Base-by-base conservation (phyloP, 176 grass and related monocot genomes). In the Rhynchospora tenuis region DNA sequence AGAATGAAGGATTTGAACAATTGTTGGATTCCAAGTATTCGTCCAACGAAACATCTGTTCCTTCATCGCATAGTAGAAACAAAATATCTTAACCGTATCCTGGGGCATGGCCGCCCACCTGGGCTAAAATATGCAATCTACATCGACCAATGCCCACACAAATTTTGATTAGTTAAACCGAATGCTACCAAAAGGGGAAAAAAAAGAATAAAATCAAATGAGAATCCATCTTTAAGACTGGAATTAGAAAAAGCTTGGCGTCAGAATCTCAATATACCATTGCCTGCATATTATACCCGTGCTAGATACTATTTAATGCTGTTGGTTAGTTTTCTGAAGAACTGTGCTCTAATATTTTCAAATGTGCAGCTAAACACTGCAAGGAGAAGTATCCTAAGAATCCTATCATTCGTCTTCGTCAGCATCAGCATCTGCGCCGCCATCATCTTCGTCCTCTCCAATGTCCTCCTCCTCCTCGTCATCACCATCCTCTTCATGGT, bases 321-420 rank as follows among this genome's bases (percentile, higher is more conserved):
- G 42, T 82, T 46, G 79, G 79, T 82, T 82, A 82, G 79, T 46
- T 64, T 47, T 42, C 79, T 16, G 1, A 9, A 64, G n/a, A 64
- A 17, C 7, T 56, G 0, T 46, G 26, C 43, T 82, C 58, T 64
- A 66, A 64, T 62, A 82, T 82, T 66, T 82, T 82, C 79, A 82
- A 65, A 66, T 82, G 38, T 56, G 44, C 58, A 61, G 19, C 28
- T 61, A 59, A 15, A 80, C 17, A 45, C 72, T 75, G 56, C 78
- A 80, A 80, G 23, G 9, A 60, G 42, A 80, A 80, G 58, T 61
- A 80, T 59, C 26, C 78, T n/a, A 82, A 51, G 12, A 59, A 63
- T 45, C 11, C 9, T 12, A 47, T 26, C 61, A 80, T 15, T 81
- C 20, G 10, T 26, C 56, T 22, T 50, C 29, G 12, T 80, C 14